Evolutionary conservation across 2,329 filamentous ascomycete genomes (phyloP), one percentile per base, ranked within the genome.

Genomic region (Penicillium fuscoglaucum): DNA sequence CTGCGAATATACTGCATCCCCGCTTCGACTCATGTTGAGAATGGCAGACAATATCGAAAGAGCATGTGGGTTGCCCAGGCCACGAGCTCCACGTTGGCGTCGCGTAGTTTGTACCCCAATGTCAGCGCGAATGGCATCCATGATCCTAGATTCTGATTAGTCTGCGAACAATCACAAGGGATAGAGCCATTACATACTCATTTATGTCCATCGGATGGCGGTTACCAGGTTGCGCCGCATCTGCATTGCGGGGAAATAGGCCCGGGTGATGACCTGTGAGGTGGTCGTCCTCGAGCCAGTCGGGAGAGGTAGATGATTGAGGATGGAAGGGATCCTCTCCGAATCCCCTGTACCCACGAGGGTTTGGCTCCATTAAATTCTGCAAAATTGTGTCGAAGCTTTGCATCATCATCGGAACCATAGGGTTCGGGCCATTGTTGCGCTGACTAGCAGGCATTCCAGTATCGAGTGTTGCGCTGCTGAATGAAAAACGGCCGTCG

Each of bases 1-100:
- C 75, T 98, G 91, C 0, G 90, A 89, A 72, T 93, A 96, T 1
- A 96, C 93, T 8, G 88, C 90, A 73, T 98, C 93, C 21, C 92
- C 90, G 58, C 84, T 81, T 28, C 72, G 72, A 12, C 68, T 69
- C n/a, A 76, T 65, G 54, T 74, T 75, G 47, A 80, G 61, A 9
- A 80, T 47, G 26, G 69, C 67, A 8, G 72, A 69, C 39, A 84
- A 73, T 21, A 84, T 70, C 28, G 80, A 76, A 51, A 84, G 72
- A 1, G 82, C 80, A 31, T 70, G 71, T 6, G 67, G 60, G 10
- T 58, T 64, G 26, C 60, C 59, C 61, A 24, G 21, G 29, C 41
- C 28, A 46, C 51, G 68, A 31, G 65, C 61, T 26, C 62, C 68
- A 8, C 59, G 62, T 21, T 50, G 39, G 2, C 46, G 43, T 28